Conservation (phyloP, 306 rosid species). For the Vicia faba region DNA sequence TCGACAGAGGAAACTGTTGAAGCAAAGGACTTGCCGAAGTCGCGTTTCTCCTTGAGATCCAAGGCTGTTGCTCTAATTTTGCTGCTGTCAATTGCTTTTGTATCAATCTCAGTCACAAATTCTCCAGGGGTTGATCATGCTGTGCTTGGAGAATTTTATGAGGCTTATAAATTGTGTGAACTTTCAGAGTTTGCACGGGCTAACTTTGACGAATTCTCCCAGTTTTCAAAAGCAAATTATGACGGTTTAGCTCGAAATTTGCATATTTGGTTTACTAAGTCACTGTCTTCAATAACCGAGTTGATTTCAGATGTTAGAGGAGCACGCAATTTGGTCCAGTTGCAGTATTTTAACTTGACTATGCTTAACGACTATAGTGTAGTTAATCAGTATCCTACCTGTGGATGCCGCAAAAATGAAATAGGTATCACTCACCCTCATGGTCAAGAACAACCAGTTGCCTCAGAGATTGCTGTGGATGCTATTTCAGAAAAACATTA, state of each 20-base stretch:
- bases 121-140: slow-evolving; percentile 42
- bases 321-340: slow-evolving; percentile 35
- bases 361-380: slow-evolving; percentile 27
- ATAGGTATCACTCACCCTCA: slow-evolving; percentile 18
- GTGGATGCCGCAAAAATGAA: slow-evolving; percentile 33
- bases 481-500: slow-evolving; percentile 28
- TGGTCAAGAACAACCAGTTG: slow-evolving; percentile 21
- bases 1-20: slow-evolving; percentile 38
- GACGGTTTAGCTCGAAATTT: slow-evolving; percentile 17
- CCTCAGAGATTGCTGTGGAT: slow-evolving; percentile 9
- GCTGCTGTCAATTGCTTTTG: slow-evolving; percentile 46
- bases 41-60: slow-evolving; percentile 40
- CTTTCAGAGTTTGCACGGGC: slow-evolving; percentile 45
- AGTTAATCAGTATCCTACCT: slow-evolving; percentile 36
- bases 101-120: slow-evolving; percentile 45
- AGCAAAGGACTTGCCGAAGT: slow-evolving; percentile 40
- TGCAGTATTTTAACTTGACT: slow-evolving; percentile 60
- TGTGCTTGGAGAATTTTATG: slow-evolving; percentile 41
- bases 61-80: slow-evolving; percentile 51
- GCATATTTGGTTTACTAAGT: slow-evolving; percentile 39
- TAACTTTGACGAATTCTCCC: slow-evolving; percentile 49
- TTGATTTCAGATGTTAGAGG: slow-evolving; percentile 46
- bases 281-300: slow-evolving; percentile 42
- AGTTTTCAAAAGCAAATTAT: slow-evolving; percentile 37
- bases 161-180: slow-evolving; percentile 37